Base-by-base conservation (phyloP, 2,329 filamentous ascomycete species). In the Penicillium olsonii region DNA sequence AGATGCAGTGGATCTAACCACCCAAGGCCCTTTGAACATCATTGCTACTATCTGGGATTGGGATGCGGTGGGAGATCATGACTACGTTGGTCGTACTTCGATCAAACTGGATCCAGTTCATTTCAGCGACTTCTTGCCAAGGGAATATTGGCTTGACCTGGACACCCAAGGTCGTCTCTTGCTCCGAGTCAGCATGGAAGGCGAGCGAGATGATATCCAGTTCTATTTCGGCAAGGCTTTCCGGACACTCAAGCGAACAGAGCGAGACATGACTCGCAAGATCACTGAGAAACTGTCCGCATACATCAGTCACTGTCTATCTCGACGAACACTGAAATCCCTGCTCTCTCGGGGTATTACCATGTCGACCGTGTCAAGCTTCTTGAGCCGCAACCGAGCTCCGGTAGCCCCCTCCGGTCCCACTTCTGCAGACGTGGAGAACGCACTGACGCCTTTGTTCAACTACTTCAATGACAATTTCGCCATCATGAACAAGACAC, bases 211-310 rank as follows among this genome's bases (percentile, higher is more conserved):
- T 67, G 94, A 99, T 67, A 99, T 99, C 50, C 90, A 96, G 64
- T 99, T 99, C 71, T 92, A 96, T 66, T 97, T 97, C 71, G 94
- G 92, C 62, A 97, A 96, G 73, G 89, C 94, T 20, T 99, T 99
- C 76, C 84, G 94, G 39, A 90, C 92, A 52, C 78, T 99, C 60
- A 97, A 97, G 78, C 84, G 94, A 59, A 95, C 92, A 0, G 92
- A 99, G 74, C 84, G 92, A 63, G 94, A 99, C 70, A 99, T 99
- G 94, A 95, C 95, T 46, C 84, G 94, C 54, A 95, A 92, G 73
- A 94, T 97, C 64, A 97, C 94, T 7, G 94, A 97, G 75, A 99
- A 99, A 90, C 85, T 99, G 42, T 92, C 91, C 39, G 84, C 90
- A 47, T 95, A 96, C 67, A 99, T 99, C 72, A 92, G 90, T 60